Conservation (phyloP, 2,329 filamentous ascomycete genomes). For the Diaporthe caulivora region DNA sequence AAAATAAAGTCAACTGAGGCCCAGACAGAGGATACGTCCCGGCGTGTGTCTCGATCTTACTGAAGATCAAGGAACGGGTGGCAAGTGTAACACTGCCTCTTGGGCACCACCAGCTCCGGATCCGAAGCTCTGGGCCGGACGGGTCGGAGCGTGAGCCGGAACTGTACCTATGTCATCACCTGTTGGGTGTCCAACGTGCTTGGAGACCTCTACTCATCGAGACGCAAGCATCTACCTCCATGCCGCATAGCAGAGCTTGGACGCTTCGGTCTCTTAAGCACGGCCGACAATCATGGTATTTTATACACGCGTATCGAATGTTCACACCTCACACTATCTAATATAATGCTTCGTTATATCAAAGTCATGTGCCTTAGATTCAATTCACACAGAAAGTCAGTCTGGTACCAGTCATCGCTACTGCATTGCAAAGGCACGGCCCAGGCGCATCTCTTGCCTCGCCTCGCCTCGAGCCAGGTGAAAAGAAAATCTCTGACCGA, state of each 20-base stretch:
- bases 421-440: background rate
- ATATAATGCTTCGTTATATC: too few relatives aligned
- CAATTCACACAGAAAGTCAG: background rate
- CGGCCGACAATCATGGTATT: background rate
- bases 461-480: background rate
- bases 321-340: background rate
- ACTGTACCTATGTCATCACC: background rate
- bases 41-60: background rate
- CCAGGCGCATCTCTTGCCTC: background rate
- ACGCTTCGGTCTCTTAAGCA: background rate
- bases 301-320: background rate
- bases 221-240: background rate
- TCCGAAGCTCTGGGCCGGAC: slow-evolving; percentile 27
- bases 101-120: background rate
- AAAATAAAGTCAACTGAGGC: background rate
- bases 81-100: slow-evolving; percentile 4
- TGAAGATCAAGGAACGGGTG: background rate
- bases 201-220: background rate
- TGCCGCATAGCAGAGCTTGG: background rate
- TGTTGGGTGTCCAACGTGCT: background rate
- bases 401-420: background rate
- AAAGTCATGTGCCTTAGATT: background rate
- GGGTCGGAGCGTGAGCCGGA: slow-evolving; percentile 22
- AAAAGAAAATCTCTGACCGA: background rate
- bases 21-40: background rate